Percentiles rank a stretch among this genome's conserved stretches.
Conservation (phyloP, 2,329 filamentous ascomycete species). For the Fusarium abutilonis region DNA sequence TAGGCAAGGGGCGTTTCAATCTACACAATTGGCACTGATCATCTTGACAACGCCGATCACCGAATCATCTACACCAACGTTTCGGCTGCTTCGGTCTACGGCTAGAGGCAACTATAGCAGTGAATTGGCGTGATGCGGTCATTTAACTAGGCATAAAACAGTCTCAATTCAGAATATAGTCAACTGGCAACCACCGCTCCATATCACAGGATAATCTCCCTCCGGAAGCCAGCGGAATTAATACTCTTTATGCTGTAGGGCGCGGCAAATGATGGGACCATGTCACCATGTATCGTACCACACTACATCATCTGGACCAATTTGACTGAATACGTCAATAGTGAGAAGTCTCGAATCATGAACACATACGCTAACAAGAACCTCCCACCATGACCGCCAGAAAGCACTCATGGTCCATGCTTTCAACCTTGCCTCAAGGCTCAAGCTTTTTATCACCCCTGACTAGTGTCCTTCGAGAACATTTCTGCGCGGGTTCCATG, state of each 20-base stretch:
- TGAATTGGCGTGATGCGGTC: too few species aligned
- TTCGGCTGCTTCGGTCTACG: background rate
- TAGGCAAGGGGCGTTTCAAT: conserved; percentile 18
- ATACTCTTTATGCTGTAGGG: background rate
- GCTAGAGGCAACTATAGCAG: background rate
- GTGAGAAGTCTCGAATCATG: conserved; percentile 4
- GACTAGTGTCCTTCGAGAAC: conserved; percentile 35
- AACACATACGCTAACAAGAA: conserved; percentile 6
- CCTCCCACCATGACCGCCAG: background rate
- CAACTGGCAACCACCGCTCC: background rate
- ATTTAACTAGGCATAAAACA: too few species aligned
- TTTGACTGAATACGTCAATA: background rate
- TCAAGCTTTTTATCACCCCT: conserved; percentile 12
- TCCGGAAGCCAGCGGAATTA: background rate
- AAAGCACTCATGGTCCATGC: conserved; percentile 31
- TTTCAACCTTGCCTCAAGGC: background rate
- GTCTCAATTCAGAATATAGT: background rate
- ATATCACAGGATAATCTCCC: background rate
- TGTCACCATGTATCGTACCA: conserved; percentile 22
- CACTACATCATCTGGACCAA: background rate
- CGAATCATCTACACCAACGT: conserved; percentile 1
- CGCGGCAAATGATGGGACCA: background rate
- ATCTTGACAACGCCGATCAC: conserved; percentile 19
- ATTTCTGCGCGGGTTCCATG: conserved; percentile 15
- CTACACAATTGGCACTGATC: conserved; percentile 17